These are phyloP conservation scores for Neurospora tetrasperma DNA, from an alignment of 495 filamentous ascomycete genomes.

Conservation along the genomic window DNA sequence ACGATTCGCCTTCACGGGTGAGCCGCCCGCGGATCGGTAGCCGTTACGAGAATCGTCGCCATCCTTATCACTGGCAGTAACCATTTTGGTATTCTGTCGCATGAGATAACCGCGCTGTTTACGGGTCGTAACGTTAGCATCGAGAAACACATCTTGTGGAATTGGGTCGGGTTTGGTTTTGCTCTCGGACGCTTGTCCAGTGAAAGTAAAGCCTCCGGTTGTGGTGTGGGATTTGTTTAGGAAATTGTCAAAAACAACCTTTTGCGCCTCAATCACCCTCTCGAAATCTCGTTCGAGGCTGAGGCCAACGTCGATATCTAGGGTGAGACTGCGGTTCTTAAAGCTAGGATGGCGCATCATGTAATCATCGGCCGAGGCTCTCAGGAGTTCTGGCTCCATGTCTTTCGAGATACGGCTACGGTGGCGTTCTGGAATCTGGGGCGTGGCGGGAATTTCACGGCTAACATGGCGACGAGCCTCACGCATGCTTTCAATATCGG, in stretches of 20 bases:
- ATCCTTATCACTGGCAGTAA: constrained; percentile 70
- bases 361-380: constrained; percentile 25
- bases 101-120: constrained; percentile 95
- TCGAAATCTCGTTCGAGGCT: constrained; percentile 90
- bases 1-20: constrained; percentile 59
- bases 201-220: background rate
- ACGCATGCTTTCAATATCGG: constrained; percentile 79
- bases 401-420: constrained; percentile 41
- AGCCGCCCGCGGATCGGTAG: constrained; percentile 55
- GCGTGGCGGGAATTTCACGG: constrained; percentile 50
- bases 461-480: constrained; percentile 79
- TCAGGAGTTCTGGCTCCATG: constrained; percentile 23
- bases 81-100: constrained; percentile 95
- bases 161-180: background rate
- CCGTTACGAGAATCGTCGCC: constrained; percentile 40
- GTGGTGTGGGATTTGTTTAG: background rate
- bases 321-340: constrained; percentile 47
- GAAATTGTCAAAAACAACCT: constrained; percentile 63
- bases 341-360: constrained; percentile 44
- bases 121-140: constrained; percentile 47
- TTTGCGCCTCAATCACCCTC: constrained; percentile 91
- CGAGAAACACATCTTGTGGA: background rate
- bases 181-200: background rate
- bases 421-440: constrained; percentile 52
- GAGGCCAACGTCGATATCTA: constrained; percentile 75